Evolutionary conservation across 2,329 filamentous ascomycete genomes (phyloP).

Genomic region (Paecilomyces sp.): DNA sequence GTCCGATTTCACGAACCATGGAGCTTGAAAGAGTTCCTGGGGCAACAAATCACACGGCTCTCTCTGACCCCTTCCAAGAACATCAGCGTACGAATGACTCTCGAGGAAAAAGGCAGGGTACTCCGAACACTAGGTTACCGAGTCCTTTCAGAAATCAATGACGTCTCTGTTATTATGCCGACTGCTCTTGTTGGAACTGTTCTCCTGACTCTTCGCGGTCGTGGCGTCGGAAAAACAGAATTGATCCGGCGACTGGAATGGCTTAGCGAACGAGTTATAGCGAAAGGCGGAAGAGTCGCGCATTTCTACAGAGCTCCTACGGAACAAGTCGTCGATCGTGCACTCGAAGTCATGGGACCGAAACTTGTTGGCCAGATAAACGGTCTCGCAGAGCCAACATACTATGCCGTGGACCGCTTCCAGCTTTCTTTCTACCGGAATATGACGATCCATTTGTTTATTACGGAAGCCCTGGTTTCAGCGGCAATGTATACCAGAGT

Average conservation of each 20-base stretch:
- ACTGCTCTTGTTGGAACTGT: slow-evolving; percentile 94
- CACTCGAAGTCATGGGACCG: slow-evolving; percentile 83
- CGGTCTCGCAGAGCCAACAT: slow-evolving; percentile 81
- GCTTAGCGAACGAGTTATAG: slow-evolving; percentile 72
- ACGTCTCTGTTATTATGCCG: slow-evolving; percentile 95
- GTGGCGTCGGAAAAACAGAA: slow-evolving; percentile 83
- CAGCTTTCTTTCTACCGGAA: slow-evolving; percentile 98
- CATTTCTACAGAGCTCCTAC: slow-evolving; percentile 81
- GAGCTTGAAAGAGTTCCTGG: slow-evolving; percentile 77
- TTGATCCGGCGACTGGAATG: slow-evolving; percentile 82
- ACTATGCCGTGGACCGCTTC: slow-evolving; percentile 91
- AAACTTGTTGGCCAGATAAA: slow-evolving; percentile 76
- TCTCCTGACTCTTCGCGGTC: slow-evolving; percentile 79
- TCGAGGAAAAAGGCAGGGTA: slow-evolving; percentile 60
- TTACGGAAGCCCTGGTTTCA: slow-evolving; percentile 84
- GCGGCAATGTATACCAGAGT: slow-evolving; percentile 84
- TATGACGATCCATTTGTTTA: slow-evolving; percentile 98
- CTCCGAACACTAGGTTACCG: slow-evolving; percentile 85
- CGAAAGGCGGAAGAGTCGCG: slow-evolving; percentile 84
- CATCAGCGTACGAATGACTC: slow-evolving; percentile 34
- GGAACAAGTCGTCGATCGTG: slow-evolving; percentile 76
- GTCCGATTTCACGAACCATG: slow-evolving; percentile 95
- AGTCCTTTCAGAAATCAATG: slow-evolving; percentile 89
- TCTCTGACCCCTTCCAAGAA: slow-evolving; percentile 34
- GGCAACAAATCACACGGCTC: slow-evolving; percentile 61